These are phyloP conservation scores for Wallacemonas sp. DNA, from an alignment of 208 protist species.

Conservation along the genomic window DNA sequence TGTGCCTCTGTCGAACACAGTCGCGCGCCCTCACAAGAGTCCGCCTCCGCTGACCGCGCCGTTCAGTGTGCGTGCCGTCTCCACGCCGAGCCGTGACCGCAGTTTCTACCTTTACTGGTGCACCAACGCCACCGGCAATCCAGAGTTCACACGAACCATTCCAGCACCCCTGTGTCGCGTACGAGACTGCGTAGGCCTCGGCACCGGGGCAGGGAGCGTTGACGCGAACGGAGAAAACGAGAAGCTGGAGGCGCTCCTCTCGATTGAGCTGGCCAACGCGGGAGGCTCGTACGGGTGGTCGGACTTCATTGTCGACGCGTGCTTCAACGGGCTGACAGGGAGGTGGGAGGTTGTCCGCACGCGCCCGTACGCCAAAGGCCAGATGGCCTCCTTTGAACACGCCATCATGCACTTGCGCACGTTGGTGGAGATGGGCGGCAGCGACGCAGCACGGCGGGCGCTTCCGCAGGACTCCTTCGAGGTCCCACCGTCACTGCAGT, in stretches of 20 bases:
- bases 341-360: conserved; percentile 63
- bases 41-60: conserved; percentile 25
- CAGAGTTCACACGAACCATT: conserved; percentile 31
- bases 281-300: conserved; percentile 83
- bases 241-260: conserved; percentile 49
- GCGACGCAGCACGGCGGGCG: conserved; percentile 4
- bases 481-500: conserved; percentile 9
- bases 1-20: no score
- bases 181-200: conserved; percentile 58
- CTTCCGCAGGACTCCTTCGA: conserved; percentile 15
- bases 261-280: conserved; percentile 72
- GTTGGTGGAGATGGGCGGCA: conserved; percentile 28
- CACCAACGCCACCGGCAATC: conserved; percentile 44
- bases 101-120: conserved; percentile 39
- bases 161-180: conserved; percentile 64
- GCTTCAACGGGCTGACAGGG: conserved; percentile 51
- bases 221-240: conserved; percentile 8
- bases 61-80: conserved; percentile 55
- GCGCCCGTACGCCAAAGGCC: conserved; percentile 46
- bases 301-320: conserved; percentile 71
- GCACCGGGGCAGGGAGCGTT: neutral
- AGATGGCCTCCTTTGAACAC: conserved; percentile 60
- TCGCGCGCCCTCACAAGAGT: neutral
- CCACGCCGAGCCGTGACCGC: neutral
- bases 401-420: conserved; percentile 60